A percentile compares a stretch with the other conserved stretches of the same genome.
phyloP scores from a whole-genome alignment of 257 asterid species.

The Forsythia suspensa region DNA sequence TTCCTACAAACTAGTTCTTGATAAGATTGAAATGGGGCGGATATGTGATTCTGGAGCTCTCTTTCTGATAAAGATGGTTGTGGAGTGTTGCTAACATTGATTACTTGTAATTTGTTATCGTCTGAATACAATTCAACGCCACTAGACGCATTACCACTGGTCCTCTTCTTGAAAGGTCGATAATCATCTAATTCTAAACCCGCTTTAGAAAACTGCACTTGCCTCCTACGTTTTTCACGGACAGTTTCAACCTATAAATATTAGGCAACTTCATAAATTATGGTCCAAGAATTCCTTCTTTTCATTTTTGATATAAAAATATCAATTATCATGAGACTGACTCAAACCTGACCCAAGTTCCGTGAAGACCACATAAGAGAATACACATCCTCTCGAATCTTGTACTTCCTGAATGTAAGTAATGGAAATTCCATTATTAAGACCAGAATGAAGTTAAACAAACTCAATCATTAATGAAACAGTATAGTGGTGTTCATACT shows the following conservation, averaged over 20 bases:
- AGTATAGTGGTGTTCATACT: constrained; percentile 44
- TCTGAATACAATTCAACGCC: constrained; percentile 33
- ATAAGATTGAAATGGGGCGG: constrained; percentile 23
- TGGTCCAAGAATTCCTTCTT: neutral
- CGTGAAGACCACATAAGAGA: constrained; percentile 90
- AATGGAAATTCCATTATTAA: constrained; percentile 18
- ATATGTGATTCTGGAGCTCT: constrained; percentile 15
- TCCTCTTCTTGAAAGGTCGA: constrained; percentile 54
- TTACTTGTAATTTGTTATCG: constrained; percentile 19
- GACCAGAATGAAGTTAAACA: constrained; percentile 3
- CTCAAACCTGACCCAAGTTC: constrained; percentile 82
- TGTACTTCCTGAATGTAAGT: constrained; percentile 67
- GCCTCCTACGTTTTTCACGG: constrained; percentile 80
- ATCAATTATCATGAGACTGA: constrained; percentile 9
- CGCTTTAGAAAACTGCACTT: constrained; percentile 64
- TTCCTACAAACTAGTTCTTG: constrained; percentile 21
- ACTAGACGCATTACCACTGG: constrained; percentile 17
- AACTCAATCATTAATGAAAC: neutral
- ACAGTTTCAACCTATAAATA: constrained; percentile 70
- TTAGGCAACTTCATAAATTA: constrained; percentile 12
- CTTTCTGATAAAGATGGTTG: constrained; percentile 27
- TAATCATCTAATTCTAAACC: constrained; percentile 50
- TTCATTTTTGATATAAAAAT: constrained; percentile 1
- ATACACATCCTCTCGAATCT: constrained; percentile 64
- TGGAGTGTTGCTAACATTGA: constrained; percentile 11